Conservation (phyloP, 2,329 filamentous ascomycete species). For the Cladosporium sp. region DNA sequence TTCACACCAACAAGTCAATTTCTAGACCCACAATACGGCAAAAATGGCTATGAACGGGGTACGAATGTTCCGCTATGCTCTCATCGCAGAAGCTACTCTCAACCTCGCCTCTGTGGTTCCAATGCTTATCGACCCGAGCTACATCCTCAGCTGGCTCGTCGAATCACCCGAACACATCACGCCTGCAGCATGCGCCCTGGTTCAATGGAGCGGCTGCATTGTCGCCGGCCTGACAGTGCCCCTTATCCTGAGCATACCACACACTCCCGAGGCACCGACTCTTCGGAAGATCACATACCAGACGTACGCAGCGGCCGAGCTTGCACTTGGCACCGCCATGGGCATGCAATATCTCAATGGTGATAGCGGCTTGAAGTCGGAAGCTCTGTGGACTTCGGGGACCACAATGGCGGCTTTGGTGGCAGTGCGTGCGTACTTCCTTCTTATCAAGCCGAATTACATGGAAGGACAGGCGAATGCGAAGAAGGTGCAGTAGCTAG, state of each 20-base stretch:
- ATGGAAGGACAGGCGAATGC: conserved; percentile 21
- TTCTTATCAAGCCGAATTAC: conserved; percentile 21
- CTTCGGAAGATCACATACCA: conserved; percentile 19
- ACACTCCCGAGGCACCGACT: conserved; percentile 15
- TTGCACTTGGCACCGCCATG: conserved; percentile 20
- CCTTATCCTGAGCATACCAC: conserved; percentile 25
- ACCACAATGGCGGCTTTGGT: conserved; percentile 16
- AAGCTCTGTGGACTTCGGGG: conserved; percentile 12
- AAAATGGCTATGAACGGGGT: conserved; percentile 12
- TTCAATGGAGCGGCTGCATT: conserved; percentile 24
- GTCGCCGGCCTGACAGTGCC: conserved; percentile 23
- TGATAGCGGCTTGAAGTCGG: conserved; percentile 19
- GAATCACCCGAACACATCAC: conserved; percentile 20
- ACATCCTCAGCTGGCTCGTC: conserved; percentile 21
- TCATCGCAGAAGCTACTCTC: conserved; percentile 23
- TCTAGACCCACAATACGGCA: not conserved
- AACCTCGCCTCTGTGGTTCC: conserved; percentile 20
- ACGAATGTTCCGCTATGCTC: conserved; percentile 24
- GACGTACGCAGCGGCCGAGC: conserved; percentile 22
- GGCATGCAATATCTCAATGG: conserved; percentile 20
- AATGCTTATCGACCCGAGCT: conserved; percentile 22
- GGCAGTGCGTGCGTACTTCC: conserved; percentile 18
- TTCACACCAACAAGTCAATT: conserved; percentile 6
- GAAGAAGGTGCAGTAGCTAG: conserved; percentile 13
- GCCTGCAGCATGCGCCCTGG: conserved; percentile 18